These are phyloP conservation scores for Lactarius indigo DNA, from an alignment of 768 basidiomycete genomes.

Conservation along the genomic window DNA sequence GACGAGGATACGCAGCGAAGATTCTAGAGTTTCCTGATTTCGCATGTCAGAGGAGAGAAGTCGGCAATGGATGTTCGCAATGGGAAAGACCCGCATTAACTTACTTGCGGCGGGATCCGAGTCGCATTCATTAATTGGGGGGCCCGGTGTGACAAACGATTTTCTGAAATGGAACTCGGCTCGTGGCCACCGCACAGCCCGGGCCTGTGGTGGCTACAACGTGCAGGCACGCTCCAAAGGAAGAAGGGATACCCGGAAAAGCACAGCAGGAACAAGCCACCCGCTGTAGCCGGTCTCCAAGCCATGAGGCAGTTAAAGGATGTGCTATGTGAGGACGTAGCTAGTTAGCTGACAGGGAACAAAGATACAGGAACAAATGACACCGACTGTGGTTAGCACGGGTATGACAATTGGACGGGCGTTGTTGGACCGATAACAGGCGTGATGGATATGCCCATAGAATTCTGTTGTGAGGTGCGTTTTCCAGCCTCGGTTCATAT, in stretches of 20 bases:
- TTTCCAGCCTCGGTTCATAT: background rate
- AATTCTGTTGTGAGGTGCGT: background rate
- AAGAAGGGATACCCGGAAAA: background rate
- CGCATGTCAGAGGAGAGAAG: background rate
- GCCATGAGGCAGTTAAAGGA: background rate
- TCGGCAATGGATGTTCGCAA: background rate
- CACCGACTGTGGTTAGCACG: background rate
- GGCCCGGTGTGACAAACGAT: background rate
- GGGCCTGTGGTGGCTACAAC: background rate
- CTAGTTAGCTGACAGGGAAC: background rate
- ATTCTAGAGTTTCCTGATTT: background rate
- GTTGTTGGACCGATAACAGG: background rate
- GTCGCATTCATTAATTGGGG: slow-evolving; percentile 8
- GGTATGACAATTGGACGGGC: background rate
- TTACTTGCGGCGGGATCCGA: background rate
- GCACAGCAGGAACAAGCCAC: background rate
- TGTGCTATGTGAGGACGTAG: background rate
- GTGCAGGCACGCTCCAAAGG: background rate
- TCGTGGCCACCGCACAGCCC: slow-evolving; percentile 5
- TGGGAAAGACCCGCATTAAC: background rate
- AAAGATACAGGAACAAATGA: background rate
- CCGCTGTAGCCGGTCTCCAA: background rate
- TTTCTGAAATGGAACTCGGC: background rate
- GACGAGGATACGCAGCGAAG: background rate
- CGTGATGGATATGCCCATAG: background rate